phyloP scores from a whole-genome alignment of 805 yeast genomes.

The Lachancea fermentati region DNA sequence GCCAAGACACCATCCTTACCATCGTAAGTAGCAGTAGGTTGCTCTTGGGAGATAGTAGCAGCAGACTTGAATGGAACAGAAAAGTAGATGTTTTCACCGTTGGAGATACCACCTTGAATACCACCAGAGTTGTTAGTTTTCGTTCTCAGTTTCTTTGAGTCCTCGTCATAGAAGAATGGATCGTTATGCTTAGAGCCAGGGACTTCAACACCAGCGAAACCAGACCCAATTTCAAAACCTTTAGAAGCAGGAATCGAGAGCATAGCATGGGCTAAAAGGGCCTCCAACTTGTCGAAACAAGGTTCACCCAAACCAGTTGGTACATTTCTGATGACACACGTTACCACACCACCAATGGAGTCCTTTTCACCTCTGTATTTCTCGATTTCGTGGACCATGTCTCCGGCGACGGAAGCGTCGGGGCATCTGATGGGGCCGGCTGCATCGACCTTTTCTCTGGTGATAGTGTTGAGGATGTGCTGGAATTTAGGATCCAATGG shows the following conservation, averaged over 20 bases:
- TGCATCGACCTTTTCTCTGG: constrained; percentile 84
- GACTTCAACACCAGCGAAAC: constrained; percentile 81
- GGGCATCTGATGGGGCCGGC: constrained; percentile 95
- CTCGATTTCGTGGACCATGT: constrained; percentile 85
- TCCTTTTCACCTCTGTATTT: constrained; percentile 79
- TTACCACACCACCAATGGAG: constrained; percentile 96
- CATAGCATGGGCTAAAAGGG: constrained; percentile 95
- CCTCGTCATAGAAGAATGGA: constrained; percentile 61
- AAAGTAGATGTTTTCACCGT: constrained; percentile 93
- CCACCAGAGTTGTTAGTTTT: constrained; percentile 93
- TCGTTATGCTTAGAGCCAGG: constrained; percentile 96
- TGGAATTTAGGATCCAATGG: constrained; percentile 60
- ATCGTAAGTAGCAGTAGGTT: constrained; percentile 79
- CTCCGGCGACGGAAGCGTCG: constrained; percentile 58
- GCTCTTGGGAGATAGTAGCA: constrained; percentile 94
- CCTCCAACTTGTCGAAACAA: constrained; percentile 93
- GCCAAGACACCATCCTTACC: constrained; percentile 85
- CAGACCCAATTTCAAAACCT: constrained; percentile 97
- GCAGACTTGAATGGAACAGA: constrained; percentile 97
- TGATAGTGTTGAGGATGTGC: constrained; percentile 62
- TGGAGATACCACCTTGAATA: constrained; percentile 95
- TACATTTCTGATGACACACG: constrained; percentile 90
- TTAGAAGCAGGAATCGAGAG: constrained; percentile 95
- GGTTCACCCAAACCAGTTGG: constrained; percentile 99
- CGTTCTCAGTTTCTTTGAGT: constrained; percentile 66